These are phyloP conservation scores for Taphrina flavorubra DNA, from an alignment of 1,139 yeast genomes.

Conservation along the genomic window DNA sequence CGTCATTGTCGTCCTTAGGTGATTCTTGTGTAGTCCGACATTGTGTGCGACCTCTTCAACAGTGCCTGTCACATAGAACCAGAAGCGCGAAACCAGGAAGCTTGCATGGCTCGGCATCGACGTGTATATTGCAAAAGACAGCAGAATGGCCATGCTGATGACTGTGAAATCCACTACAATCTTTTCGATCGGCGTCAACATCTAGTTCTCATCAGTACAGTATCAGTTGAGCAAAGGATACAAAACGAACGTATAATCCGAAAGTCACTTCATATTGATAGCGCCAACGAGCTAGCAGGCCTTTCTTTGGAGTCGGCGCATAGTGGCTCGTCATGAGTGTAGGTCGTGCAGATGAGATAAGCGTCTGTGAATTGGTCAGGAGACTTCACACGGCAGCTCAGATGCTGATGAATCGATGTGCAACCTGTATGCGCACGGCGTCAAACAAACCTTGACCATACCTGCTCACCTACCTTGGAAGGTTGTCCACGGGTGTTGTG, in stretches of 20 bases:
- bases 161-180: conserved; percentile 28
- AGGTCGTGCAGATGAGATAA: too few relatives aligned
- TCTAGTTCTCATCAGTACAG: not conserved
- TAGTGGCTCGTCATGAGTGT: conserved; percentile 15
- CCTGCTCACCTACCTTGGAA: too few relatives aligned
- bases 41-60: conserved; percentile 29
- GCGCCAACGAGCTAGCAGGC: conserved; percentile 24
- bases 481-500: not conserved
- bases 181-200: conserved; percentile 37
- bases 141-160: conserved; percentile 5
- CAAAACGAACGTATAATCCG: conserved; percentile 27
- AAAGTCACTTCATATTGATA: conserved; percentile 38
- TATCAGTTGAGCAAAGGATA: not conserved
- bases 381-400: too few relatives aligned
- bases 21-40: conserved; percentile 20
- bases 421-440: too few relatives aligned
- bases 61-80: conserved; percentile 33
- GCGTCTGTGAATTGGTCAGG: not conserved
- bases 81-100: conserved; percentile 26
- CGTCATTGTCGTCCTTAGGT: conserved; percentile 3
- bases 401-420: not conserved
- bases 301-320: conserved; percentile 13
- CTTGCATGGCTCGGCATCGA: conserved; percentile 39
- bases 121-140: conserved; percentile 33
- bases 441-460: too few relatives aligned